phyloP scores from a whole-genome alignment of 441 rosid genomes.

The Breynia disticha region DNA sequence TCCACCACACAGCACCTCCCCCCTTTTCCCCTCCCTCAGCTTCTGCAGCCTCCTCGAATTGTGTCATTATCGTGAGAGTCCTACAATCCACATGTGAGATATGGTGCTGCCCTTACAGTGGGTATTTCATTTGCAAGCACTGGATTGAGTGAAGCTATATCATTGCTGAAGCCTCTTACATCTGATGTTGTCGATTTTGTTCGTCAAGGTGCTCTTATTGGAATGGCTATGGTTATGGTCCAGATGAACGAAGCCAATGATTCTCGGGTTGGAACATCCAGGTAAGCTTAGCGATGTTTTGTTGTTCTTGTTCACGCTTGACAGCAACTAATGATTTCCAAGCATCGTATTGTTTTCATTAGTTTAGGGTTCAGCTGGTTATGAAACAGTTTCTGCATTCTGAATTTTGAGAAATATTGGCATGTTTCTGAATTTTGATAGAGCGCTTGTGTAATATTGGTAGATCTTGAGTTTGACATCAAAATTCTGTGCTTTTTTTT shows the following conservation, averaged over 20 bases:
- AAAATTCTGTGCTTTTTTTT: too few species aligned
- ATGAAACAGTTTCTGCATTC: too few species aligned
- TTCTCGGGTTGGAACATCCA: slow-evolving; percentile 90
- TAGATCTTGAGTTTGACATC: too few species aligned
- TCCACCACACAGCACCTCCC: too few species aligned
- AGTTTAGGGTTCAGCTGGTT: too few species aligned
- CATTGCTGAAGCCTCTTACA: slow-evolving; percentile 87
- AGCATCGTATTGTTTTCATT: not conserved
- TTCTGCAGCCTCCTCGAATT: slow-evolving; percentile 93
- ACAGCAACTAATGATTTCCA: not conserved
- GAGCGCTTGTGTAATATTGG: too few species aligned
- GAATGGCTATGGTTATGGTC: slow-evolving; percentile 99
- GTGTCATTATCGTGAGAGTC: slow-evolving; percentile 89
- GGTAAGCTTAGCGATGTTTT: slow-evolving; percentile 27
- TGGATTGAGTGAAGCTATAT: slow-evolving; percentile 91
- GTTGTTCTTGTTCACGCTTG: not conserved
- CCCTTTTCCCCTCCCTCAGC: too few species aligned
- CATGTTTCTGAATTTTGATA: too few species aligned
- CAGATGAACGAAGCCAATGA: slow-evolving; percentile 92
- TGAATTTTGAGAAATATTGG: too few species aligned
- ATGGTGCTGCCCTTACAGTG: slow-evolving; percentile 97
- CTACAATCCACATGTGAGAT: slow-evolving; percentile 97
- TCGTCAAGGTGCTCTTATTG: slow-evolving; percentile 98
- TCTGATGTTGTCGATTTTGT: slow-evolving; percentile 98
- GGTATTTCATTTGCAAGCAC: slow-evolving; percentile 97